A percentile compares a stretch with the other conserved stretches of the same genome.
Evolutionary conservation across 2,329 filamentous ascomycete species (phyloP).

Genomic region (Pseudocercospora fuligena): DNA sequence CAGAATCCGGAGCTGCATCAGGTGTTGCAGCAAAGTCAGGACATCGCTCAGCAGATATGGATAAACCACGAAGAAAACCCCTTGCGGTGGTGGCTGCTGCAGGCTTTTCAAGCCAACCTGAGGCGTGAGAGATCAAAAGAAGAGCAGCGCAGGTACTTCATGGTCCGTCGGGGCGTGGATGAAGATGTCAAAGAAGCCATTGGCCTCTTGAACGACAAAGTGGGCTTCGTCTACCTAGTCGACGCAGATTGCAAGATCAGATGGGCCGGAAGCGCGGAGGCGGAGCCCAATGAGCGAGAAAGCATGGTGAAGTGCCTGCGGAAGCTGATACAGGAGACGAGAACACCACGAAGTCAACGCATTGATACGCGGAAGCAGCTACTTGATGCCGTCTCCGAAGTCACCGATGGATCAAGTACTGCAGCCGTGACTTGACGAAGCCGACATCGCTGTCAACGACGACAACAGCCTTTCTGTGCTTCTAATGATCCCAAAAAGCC

Average conservation of each 20-base stretch:
- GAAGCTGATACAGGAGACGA: slow-evolving; percentile 64
- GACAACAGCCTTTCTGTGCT: background rate
- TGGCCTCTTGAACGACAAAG: slow-evolving; percentile 81
- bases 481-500: background rate
- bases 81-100: slow-evolving; percentile 64
- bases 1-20: slow-evolving; percentile 73
- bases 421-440: background rate
- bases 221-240: slow-evolving; percentile 91
- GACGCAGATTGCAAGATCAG: slow-evolving; percentile 87
- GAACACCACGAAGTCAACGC: slow-evolving; percentile 22
- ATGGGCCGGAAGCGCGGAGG: slow-evolving; percentile 84
- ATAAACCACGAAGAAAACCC: slow-evolving; percentile 87
- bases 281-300: slow-evolving; percentile 68
- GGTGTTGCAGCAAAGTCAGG: slow-evolving; percentile 59
- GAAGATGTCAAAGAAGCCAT: slow-evolving; percentile 63
- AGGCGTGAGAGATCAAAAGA: slow-evolving; percentile 53
- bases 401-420: slow-evolving; percentile 15
- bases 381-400: slow-evolving; percentile 23
- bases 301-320: slow-evolving; percentile 68
- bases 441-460: background rate
- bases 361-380: slow-evolving; percentile 24
- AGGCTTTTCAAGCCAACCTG: slow-evolving; percentile 56
- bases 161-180: slow-evolving; percentile 62
- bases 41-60: slow-evolving; percentile 74
- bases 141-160: slow-evolving; percentile 63